phyloP scores from a whole-genome alignment of 495 filamentous ascomycete genomes.

The Letharia lupina region DNA sequence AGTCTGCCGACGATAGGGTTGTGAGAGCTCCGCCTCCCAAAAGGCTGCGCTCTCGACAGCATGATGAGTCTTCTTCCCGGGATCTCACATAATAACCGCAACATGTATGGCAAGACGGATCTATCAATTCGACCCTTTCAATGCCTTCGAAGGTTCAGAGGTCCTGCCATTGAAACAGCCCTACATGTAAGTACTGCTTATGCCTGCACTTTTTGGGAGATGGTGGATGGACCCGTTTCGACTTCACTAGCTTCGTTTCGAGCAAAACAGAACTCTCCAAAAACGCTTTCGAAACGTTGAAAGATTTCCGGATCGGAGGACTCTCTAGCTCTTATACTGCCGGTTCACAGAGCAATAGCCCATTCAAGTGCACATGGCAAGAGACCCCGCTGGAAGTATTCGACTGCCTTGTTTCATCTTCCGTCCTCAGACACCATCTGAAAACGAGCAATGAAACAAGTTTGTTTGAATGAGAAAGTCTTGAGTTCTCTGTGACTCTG shows the following conservation, averaged over 20 bases:
- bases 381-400: background rate
- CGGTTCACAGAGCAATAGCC: background rate
- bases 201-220: no score
- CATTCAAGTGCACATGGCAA: background rate
- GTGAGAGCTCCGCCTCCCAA: background rate
- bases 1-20: background rate
- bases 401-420: background rate
- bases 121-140: no score
- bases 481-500: background rate
- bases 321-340: background rate
- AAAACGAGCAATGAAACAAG: background rate
- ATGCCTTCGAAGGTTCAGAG: no score
- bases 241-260: background rate
- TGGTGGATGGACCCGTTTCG: no score
- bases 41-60: background rate
- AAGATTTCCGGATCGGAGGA: background rate
- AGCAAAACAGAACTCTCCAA: background rate
- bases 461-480: background rate
- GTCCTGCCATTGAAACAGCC: no score
- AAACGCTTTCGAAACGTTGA: background rate
- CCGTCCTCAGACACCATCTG: background rate
- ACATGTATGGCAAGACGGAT: background rate
- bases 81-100: background rate
- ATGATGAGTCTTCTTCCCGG: background rate
- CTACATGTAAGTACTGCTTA: no score